Evolutionary conservation across 2,329 filamentous ascomycete species (phyloP).

Genomic region (Neonectria punicea): DNA sequence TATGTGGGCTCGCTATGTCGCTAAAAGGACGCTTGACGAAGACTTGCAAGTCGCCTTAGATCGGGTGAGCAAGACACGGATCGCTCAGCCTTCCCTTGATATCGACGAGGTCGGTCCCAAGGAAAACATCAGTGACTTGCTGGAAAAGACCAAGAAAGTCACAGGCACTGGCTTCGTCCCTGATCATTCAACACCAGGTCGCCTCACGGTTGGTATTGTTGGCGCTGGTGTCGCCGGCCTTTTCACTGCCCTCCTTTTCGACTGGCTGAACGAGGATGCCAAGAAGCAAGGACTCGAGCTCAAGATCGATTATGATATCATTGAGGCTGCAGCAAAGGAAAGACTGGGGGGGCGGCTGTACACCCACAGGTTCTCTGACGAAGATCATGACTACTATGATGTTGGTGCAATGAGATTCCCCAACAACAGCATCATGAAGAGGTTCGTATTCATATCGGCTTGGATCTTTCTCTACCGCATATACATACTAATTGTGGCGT

Average conservation of each 20-base stretch:
- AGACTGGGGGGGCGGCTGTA: constrained; percentile 51
- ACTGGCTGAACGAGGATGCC: constrained; percentile 38
- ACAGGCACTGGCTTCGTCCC: constrained; percentile 17
- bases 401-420: constrained; percentile 56
- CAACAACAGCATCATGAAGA: constrained; percentile 42
- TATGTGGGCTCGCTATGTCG: constrained; percentile 28
- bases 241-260: constrained; percentile 49
- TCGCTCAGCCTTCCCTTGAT: neutral
- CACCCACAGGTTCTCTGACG: constrained; percentile 46
- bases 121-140: constrained; percentile 14
- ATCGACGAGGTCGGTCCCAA: neutral
- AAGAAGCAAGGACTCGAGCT: constrained; percentile 12
- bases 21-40: constrained; percentile 13
- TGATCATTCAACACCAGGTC: neutral
- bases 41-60: constrained; percentile 14
- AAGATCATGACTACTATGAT: constrained; percentile 43
- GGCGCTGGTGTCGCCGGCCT: constrained; percentile 52
- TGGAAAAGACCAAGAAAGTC: neutral
- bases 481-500: neutral
- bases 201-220: constrained; percentile 48
- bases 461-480: neutral
- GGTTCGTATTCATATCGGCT: constrained; percentile 8
- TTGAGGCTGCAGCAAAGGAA: constrained; percentile 45
- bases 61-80: neutral
- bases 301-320: constrained; percentile 50